Evolutionary conservation across 495 filamentous ascomycete genomes (phyloP), one percentile per base, ranked within the genome.

Genomic region (Umbilicaria muhlenbergii): DNA sequence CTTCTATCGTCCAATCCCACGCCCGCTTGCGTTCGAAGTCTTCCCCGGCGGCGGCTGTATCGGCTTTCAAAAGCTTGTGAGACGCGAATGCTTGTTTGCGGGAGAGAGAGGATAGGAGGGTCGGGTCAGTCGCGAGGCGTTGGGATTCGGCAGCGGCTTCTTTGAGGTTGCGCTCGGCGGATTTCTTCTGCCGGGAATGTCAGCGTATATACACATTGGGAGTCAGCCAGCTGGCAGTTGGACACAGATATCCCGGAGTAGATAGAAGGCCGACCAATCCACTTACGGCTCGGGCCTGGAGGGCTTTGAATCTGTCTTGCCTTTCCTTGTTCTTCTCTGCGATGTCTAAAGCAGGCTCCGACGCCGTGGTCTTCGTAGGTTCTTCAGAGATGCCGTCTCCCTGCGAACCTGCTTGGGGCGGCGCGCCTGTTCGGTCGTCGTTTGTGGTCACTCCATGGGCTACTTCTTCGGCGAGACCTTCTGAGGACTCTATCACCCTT

Each of bases 1-100:
- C 91, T 19, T 95, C 91, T 13, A 87, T 65, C 0, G 91, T 96
- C 87, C 89, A 96, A 61, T 96, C 92, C 91, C 91, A 96, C 1
- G 89, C 88, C 24, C 92, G 78, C 65, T 96, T 95, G 45, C 91
- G 81, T 63, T 98, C 92, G 54, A 95, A 98, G 59, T 95, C 88
- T 48, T 83, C 85, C 11, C 89, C 88, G 0, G 69, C 68, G 11
- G 83, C 85, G 57, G 83, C 83, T 1, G 81, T 77, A 49, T 94
- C 87, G 12, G 88, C 86, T 64, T 93, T 93, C 31, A 94, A 73
- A 5, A 98, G 78, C 48, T 96, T 96, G 60, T 93, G 85, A 18
- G 82, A 81, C 12, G 88, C 88, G 44, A 87, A 77, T 24, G 83
- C 87, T 51, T 81, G 78, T 53, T 85, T 86, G 43, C 86, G 82